Evolutionary conservation across 2,329 filamentous ascomycete genomes (phyloP).

Genomic region (Monilinia polystroma): DNA sequence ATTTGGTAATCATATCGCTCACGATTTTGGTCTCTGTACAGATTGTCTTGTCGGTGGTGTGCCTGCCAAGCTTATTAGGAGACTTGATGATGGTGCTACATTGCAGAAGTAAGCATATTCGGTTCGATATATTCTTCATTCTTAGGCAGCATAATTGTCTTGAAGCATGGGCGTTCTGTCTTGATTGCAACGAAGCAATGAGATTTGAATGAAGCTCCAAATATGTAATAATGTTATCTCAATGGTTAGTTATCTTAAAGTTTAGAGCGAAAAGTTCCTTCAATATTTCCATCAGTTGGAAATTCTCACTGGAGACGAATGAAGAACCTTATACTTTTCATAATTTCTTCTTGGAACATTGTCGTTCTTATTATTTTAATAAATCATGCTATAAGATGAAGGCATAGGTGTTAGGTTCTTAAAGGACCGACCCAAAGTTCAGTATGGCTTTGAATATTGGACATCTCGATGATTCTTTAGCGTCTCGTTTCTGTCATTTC

Average conservation of each 20-base stretch:
- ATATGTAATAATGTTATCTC: not conserved
- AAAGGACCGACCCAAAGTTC: no score
- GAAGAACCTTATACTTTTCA: not conserved
- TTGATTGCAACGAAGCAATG: not conserved
- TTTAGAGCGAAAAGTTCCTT: not conserved
- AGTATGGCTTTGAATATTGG: no score
- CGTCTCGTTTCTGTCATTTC: no score
- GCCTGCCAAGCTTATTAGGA: conserved; percentile 29
- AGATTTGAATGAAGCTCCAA: not conserved
- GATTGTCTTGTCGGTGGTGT: conserved; percentile 30
- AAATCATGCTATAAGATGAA: not conserved
- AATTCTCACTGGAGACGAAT: not conserved
- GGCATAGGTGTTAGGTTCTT: no score
- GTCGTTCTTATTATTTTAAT: no score
- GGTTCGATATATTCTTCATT: not conserved
- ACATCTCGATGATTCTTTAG: no score
- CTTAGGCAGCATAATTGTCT: no score
- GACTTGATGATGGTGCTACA: not conserved
- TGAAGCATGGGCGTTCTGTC: not conserved
- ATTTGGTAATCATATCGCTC: not conserved
- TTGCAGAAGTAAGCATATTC: not conserved
- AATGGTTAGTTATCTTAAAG: not conserved
- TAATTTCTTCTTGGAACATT: not conserved
- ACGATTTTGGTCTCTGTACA: not conserved
- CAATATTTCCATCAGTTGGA: not conserved